These are phyloP conservation scores for Fusarium nisikadoi DNA, from an alignment of 2,329 filamentous ascomycete species.

Conservation along the genomic window DNA sequence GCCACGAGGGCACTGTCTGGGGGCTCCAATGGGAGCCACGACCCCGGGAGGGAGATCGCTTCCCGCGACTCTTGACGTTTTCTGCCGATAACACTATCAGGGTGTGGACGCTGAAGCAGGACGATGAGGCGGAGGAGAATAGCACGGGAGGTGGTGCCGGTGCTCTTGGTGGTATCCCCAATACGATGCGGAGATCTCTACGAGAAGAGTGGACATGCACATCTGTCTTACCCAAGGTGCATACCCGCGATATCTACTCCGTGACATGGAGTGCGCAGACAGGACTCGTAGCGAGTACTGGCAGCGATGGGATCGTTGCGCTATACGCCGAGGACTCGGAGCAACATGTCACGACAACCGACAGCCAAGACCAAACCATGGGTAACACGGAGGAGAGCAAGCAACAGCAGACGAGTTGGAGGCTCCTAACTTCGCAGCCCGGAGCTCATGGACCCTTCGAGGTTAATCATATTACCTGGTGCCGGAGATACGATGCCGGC, in stretches of 20 bases:
- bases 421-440: conserved; percentile 72
- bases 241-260: conserved; percentile 86
- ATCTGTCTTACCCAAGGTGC: conserved; percentile 75
- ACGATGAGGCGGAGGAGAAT: conserved; percentile 53
- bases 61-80: conserved; percentile 78
- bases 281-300: conserved; percentile 85
- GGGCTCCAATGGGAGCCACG: conserved; percentile 76
- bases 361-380: conserved; percentile 44
- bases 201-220: conserved; percentile 89
- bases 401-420: conserved; percentile 68
- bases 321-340: conserved; percentile 64
- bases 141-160: conserved; percentile 50
- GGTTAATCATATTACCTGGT: conserved; percentile 93
- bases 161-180: conserved; percentile 76
- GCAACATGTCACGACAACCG: conserved; percentile 33
- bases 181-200: conserved; percentile 82
- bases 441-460: conserved; percentile 92
- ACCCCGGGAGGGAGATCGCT: conserved; percentile 52
- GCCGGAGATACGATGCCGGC: conserved; percentile 76
- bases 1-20: conserved; percentile 91
- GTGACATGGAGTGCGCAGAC: conserved; percentile 83
- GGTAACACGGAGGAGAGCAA: conserved; percentile 13
- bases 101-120: conserved; percentile 76
- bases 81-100: conserved; percentile 85
- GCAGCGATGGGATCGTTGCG: conserved; percentile 84